A percentile compares a stretch with the other conserved stretches of the same genome.
phyloP scores from a whole-genome alignment of 352 stramenopile species.

The Blastocystis sp. region DNA sequence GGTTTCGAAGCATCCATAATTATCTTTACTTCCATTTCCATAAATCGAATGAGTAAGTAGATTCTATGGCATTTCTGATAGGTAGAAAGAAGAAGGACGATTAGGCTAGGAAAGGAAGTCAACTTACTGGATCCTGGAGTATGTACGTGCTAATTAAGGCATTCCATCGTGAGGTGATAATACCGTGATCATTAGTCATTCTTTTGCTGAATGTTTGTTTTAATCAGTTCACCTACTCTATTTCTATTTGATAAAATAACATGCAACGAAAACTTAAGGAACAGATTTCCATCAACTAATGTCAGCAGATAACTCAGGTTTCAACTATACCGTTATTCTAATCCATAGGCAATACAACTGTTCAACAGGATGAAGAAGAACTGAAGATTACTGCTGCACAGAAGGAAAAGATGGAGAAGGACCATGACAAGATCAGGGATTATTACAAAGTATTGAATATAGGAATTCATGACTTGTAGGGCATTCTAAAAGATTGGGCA shows the following conservation, averaged over 20 bases:
- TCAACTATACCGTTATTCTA: background rate
- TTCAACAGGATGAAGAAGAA: conserved; percentile 34
- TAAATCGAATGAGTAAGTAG: background rate
- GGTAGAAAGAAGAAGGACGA: background rate
- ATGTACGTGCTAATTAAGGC: too few relatives aligned
- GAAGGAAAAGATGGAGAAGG: conserved; percentile 61
- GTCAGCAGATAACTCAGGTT: background rate
- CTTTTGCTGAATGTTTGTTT: background rate
- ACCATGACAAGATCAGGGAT: conserved; percentile 43
- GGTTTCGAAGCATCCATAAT: background rate
- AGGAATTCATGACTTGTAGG: background rate
- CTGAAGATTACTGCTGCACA: conserved; percentile 40
- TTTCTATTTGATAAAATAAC: background rate
- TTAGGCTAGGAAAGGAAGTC: background rate
- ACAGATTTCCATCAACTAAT: background rate
- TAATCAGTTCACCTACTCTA: background rate
- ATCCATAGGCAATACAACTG: background rate
- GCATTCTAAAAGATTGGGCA: conserved; percentile 47
- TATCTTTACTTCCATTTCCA: background rate
- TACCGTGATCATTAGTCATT: background rate
- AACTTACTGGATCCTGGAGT: background rate
- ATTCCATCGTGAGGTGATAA: too few relatives aligned
- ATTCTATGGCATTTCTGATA: background rate
- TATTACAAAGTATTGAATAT: conserved; percentile 27
- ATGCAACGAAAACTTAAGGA: background rate